phyloP scores from a whole-genome alignment of 2,329 filamentous ascomycete species.

The Claviceps spartinae region DNA sequence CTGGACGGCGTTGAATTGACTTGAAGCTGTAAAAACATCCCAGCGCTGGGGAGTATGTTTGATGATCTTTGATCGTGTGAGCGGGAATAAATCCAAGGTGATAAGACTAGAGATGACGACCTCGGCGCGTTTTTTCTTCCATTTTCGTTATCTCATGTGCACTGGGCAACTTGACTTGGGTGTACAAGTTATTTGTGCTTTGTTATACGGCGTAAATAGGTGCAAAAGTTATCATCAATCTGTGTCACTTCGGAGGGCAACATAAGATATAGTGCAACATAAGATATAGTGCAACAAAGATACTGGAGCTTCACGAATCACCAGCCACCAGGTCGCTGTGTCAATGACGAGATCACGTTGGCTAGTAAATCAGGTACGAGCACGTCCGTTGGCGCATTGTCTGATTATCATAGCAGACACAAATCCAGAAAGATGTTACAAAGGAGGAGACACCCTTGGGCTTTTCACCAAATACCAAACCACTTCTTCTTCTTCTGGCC shows the following conservation, averaged over 20 bases:
- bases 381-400: not conserved
- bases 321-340: not conserved
- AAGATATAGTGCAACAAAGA: not conserved
- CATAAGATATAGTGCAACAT: not conserved
- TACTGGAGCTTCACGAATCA: not conserved
- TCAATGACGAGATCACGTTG: not conserved
- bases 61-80: not conserved
- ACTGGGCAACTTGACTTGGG: not conserved
- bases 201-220: not conserved
- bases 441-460: not conserved
- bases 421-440: not conserved
- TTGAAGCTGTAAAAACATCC: conserved; percentile 18
- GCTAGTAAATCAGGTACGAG: not conserved
- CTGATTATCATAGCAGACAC: not conserved
- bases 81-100: not conserved
- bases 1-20: conserved; percentile 61
- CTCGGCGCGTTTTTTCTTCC: not conserved
- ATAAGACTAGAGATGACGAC: not conserved
- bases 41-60: not conserved
- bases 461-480: conserved; percentile 62
- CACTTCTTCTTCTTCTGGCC: conserved; percentile 61
- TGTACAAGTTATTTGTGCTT: not conserved
- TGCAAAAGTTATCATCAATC: not conserved
- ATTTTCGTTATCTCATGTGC: not conserved
- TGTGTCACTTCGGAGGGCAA: not conserved